Evolutionary conservation across 2,329 filamentous ascomycete genomes (phyloP), one percentile per base, ranked within the genome.

Genomic region (Beauveria medogensis): DNA sequence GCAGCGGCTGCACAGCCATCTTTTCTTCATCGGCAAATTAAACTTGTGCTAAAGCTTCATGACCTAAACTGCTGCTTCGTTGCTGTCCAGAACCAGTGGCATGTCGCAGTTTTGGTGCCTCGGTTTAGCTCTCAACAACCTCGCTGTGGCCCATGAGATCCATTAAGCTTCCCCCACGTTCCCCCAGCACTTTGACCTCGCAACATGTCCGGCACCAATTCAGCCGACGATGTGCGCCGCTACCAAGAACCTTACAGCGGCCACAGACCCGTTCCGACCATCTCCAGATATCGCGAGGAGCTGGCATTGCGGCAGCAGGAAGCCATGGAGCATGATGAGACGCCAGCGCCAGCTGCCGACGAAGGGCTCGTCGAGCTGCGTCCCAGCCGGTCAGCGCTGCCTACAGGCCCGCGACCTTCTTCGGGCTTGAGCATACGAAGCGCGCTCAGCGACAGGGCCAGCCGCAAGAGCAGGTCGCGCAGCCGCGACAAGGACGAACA

Each of bases 241-340:
- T 75, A 75, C 60, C 69, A 72, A 37, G 69, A 71, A 48, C 77
- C 77, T 2, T 79, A 79, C 64, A 77, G 72, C 55, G 73, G 73
- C 41, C 71, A 69, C 12, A 72, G 77, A 63, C 77, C 76, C 3
- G 74, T 80, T 34, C 80, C 80, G 8, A 82, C 79, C 30, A 72
- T 82, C 50, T 75, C 78, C 47, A 76, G 73, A 52, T 82, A 81
- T 62, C 71, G 75, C 26, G 74, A 81, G 62, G 78, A 80, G 55
- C 73, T 74, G 48, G 76, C 70, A 37, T 75, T 78, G 50, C 71
- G 80, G n/a, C 74, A 75, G 56, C 69, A 74, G 55, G 70, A 77
- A 53, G 68, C 74, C 8, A 64, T 76, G 40, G 67, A 72, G 2
- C 70, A 69, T 16, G 67, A 72, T 30, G 61, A 69, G n/a, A 67